These are phyloP conservation scores for Phlyctochytrium bullatum DNA, from an alignment of 192 early-diverging fungal species.

Conservation along the genomic window DNA sequence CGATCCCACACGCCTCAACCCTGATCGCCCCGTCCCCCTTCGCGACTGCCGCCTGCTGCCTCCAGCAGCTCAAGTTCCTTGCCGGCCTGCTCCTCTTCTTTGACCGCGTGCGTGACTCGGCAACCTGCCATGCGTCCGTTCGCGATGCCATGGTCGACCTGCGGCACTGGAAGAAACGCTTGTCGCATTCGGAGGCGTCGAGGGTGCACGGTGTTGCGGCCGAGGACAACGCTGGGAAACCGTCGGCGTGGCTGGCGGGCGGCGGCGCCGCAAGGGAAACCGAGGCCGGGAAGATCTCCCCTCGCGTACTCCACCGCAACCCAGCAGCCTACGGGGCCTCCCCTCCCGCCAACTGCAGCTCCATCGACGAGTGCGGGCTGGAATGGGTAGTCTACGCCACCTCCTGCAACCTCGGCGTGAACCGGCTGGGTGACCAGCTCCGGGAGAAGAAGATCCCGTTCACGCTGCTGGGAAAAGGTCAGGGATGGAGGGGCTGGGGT, in stretches of 20 bases:
- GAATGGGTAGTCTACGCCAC: constrained; percentile 31
- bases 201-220: too few relatives aligned
- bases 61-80: not conserved
- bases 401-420: constrained; percentile 18
- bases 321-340: not conserved
- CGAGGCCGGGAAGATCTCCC: not conserved
- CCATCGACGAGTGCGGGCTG: constrained; percentile 7
- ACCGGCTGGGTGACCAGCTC: constrained; percentile 15
- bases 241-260: not conserved
- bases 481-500: constrained; percentile 28
- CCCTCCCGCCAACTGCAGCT: not conserved
- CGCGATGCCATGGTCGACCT: constrained; percentile 2
- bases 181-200: too few relatives aligned
- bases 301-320: not conserved
- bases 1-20: not conserved
- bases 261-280: not conserved
- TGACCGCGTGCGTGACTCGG: not conserved
- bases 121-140: not conserved
- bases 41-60: not conserved
- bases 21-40: not conserved
- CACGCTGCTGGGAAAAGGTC: constrained; percentile 17
- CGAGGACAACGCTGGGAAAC: too few relatives aligned
- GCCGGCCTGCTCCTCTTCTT: constrained; percentile 2
- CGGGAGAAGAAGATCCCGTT: constrained; percentile 14
- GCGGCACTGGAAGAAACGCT: too few relatives aligned